These are phyloP conservation scores for Uncinocarpus reesii DNA, from an alignment of 2,329 filamentous ascomycete genomes.

Conservation along the genomic window DNA sequence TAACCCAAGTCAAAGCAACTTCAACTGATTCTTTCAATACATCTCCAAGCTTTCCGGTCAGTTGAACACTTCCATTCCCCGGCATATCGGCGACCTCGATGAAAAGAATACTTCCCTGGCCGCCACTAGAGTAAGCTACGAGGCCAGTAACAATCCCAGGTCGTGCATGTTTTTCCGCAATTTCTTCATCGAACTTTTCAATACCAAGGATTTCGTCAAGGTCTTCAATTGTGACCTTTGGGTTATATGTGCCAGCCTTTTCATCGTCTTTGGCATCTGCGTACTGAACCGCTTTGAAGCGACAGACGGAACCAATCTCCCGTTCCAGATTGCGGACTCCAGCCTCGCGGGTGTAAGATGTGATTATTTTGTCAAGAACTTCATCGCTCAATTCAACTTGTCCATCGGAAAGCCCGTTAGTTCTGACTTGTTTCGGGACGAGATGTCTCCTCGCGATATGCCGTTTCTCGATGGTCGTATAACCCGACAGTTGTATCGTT, in stretches of 20 bases:
- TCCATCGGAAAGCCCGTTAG: conserved; percentile 69
- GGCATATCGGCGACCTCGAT: conserved; percentile 98
- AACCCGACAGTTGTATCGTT: conserved; percentile 82
- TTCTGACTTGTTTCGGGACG: conserved; percentile 89
- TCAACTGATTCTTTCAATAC: conserved; percentile 96
- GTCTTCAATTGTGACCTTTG: conserved; percentile 64
- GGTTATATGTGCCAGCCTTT: conserved; percentile 58
- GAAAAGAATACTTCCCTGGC: conserved; percentile 92
- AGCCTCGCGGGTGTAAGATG: conserved; percentile 89
- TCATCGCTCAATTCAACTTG: conserved; percentile 70
- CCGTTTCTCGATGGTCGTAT: conserved; percentile 92
- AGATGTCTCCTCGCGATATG: conserved; percentile 88
- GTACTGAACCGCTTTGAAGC: conserved; percentile 88
- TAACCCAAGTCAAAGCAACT: conserved; percentile 93
- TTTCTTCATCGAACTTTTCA: conserved; percentile 89
- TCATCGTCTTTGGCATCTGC: conserved; percentile 76
- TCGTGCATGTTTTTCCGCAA: conserved; percentile 70
- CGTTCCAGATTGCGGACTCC: conserved; percentile 93
- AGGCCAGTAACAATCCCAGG: conserved; percentile 93
- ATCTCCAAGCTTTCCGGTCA: conserved; percentile 91
- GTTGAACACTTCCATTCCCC: conserved; percentile 78
- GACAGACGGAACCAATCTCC: conserved; percentile 88
- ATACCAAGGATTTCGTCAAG: conserved; percentile 85
- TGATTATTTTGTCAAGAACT: conserved; percentile 90
- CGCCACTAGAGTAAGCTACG: conserved; percentile 85